A percentile compares a stretch with the other conserved stretches of the same genome.
These are phyloP conservation scores for Leccinum imitatum DNA, from an alignment of 768 basidiomycete species.

Conservation along the genomic window DNA sequence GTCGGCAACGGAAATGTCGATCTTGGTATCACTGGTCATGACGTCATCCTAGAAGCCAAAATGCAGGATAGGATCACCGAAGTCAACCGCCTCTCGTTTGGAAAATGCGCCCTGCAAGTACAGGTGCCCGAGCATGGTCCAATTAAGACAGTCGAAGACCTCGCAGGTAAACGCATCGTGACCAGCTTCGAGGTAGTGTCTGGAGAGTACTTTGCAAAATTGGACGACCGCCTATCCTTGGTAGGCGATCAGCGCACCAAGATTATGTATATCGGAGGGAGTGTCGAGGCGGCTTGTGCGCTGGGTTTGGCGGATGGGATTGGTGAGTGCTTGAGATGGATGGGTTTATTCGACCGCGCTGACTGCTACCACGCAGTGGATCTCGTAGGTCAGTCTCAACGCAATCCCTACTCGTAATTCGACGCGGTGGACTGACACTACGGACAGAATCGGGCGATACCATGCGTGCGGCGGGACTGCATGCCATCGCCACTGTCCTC, in stretches of 20 bases:
- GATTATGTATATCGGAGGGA: conserved; percentile 96
- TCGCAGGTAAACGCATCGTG: conserved; percentile 90
- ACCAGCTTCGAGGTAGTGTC: conserved; percentile 94
- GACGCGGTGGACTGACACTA: not conserved
- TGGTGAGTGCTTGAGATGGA: conserved; percentile 47
- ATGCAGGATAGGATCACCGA: conserved; percentile 81
- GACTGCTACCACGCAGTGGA: conserved; percentile 58
- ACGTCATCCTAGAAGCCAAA: conserved; percentile 89
- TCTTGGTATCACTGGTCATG: conserved; percentile 96
- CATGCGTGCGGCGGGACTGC: conserved; percentile 96
- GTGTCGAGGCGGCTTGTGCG: conserved; percentile 97
- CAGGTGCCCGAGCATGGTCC: conserved; percentile 82
- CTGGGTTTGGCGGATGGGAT: conserved; percentile 97
- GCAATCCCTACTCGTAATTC: not conserved
- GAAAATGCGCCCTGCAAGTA: conserved; percentile 85
- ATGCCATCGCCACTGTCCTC: conserved; percentile 88
- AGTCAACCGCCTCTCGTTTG: conserved; percentile 83
- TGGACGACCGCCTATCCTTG: conserved; percentile 59
- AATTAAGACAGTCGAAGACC: conserved; percentile 70
- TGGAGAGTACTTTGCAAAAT: conserved; percentile 65
- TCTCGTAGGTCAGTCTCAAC: conserved; percentile 74
- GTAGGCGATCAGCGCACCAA: conserved; percentile 61
- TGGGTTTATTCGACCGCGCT: conserved; percentile 1
- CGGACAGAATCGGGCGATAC: conserved; percentile 93
- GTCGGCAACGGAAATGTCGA: conserved; percentile 97